Base-by-base conservation (phyloP, 352 stramenopile species). In the Pythium inflatum region DNA sequence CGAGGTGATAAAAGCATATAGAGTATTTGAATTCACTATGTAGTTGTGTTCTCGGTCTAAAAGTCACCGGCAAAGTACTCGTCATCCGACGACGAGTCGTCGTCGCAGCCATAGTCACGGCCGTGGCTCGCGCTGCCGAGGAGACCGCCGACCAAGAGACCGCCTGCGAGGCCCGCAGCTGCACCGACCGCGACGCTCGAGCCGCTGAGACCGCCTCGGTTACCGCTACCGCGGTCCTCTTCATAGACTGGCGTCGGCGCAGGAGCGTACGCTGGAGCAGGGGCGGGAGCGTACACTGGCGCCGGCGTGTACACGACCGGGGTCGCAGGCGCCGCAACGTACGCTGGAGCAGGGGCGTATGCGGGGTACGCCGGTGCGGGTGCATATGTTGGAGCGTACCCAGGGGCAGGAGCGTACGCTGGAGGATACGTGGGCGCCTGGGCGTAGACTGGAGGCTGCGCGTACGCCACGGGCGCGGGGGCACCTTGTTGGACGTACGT, bases 61-160 rank as follows among this genome's bases (percentile, higher is more conserved):
- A 66, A 66, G 25, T 66, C 59, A n/a, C 59, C 59, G 24, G 59
- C 59, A 34, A 66, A 43, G 36, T 43, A 43, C 36, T 43, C 36
- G 16, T 43, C 36, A 43, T 43, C 36, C 36, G 36, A 43, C 36
- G 36, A 43, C 9, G 9, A 9, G 36, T 43, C 36, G 16, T 43
- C 36, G 16, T 43, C 36, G 36, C 36, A 16, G 36, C 36, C 36
- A 43, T 43, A n/a, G n/a, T n/a, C n/a, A n/a, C n/a, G n/a, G n/a
- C n/a, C n/a, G n/a, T n/a, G n/a, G n/a, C n/a, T n/a, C n/a, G n/a
- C n/a, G n/a, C n/a, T n/a, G n/a, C n/a, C n/a, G n/a, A n/a, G n/a
- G n/a, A n/a, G n/a, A 43, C 16, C 36, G 16, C 36, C 36, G 9
- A 43, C 36, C 9, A 43, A 43, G 36, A 43, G 36, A 16, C 36